phyloP scores from a whole-genome alignment of 2,329 filamentous ascomycete species.

The Verticillium nonalfalfae region DNA sequence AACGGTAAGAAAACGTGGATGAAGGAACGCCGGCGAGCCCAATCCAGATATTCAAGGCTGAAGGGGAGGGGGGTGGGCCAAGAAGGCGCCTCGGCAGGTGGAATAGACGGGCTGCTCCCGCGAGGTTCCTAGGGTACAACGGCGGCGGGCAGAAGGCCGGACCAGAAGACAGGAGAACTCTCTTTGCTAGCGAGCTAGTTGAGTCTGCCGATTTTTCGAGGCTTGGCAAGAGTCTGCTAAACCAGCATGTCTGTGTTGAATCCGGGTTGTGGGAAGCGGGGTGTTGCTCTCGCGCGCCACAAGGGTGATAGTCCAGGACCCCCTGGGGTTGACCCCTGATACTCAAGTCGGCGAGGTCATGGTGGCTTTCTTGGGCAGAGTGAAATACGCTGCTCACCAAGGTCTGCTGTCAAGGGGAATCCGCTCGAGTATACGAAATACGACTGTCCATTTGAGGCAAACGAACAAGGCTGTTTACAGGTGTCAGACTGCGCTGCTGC shows the following conservation, averaged over 20 bases:
- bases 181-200: background rate
- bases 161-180: background rate
- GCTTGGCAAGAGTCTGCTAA: background rate
- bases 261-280: background rate
- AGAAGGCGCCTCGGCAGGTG: background rate
- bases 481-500: background rate
- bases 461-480: background rate
- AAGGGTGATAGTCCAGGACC: background rate
- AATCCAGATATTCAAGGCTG: background rate
- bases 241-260: background rate
- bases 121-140: background rate
- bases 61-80: background rate
- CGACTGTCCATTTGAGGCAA: constrained; percentile 1
- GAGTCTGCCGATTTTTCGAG: background rate
- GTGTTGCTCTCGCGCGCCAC: background rate
- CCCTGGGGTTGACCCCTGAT: background rate
- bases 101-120: background rate
- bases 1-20: background rate
- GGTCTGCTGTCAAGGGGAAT: background rate
- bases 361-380: background rate
- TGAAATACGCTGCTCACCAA: constrained; percentile 1
- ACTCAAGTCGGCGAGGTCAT: background rate
- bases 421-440: constrained; percentile 6
- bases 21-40: background rate
- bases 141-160: background rate